These are phyloP conservation scores for Ophiognomonia clavigignenti-juglandacearum DNA, from an alignment of 2,329 filamentous ascomycete species.

Conservation along the genomic window DNA sequence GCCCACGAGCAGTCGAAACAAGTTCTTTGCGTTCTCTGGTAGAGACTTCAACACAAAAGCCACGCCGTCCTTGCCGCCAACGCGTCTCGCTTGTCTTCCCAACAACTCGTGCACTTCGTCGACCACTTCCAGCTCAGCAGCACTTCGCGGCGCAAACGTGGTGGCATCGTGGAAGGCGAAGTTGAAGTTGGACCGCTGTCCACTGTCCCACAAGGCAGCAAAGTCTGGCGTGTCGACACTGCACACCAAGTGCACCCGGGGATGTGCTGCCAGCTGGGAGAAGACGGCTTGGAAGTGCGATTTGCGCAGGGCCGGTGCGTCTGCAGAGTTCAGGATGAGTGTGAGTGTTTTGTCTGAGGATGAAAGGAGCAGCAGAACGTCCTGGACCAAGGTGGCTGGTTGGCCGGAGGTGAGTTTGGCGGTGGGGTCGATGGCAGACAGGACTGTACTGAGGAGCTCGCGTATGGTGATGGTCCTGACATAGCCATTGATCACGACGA, in stretches of 20 bases:
- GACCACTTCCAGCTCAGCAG: conserved; percentile 73
- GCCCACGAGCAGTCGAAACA: conserved; percentile 80
- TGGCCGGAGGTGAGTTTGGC: conserved; percentile 54
- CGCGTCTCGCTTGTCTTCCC: conserved; percentile 70
- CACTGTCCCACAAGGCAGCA: conserved; percentile 82
- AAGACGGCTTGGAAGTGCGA: conserved; percentile 66
- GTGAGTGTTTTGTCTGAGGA: conserved; percentile 48
- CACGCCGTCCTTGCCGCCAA: conserved; percentile 87
- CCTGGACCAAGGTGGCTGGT: conserved; percentile 63
- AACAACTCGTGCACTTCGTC: conserved; percentile 87
- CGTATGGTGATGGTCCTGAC: conserved; percentile 59
- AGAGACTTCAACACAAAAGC: conserved; percentile 85
- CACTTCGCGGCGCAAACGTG: conserved; percentile 68
- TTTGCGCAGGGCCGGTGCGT: conserved; percentile 71
- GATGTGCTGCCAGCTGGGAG: conserved; percentile 70
- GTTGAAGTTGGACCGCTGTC: conserved; percentile 74
- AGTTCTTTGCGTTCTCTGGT: conserved; percentile 83
- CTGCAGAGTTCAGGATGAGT: conserved; percentile 80
- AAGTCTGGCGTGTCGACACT: conserved; percentile 89
- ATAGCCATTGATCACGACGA: conserved; percentile 87
- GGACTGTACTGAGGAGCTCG: conserved; percentile 66
- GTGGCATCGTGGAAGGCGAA: conserved; percentile 93
- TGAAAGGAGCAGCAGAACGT: conserved; percentile 58
- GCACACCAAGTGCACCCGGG: conserved; percentile 66
- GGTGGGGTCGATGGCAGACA: conserved; percentile 52